Conservation (phyloP, 352 stramenopile genomes). For the Globisporangium abappressorium region DNA sequence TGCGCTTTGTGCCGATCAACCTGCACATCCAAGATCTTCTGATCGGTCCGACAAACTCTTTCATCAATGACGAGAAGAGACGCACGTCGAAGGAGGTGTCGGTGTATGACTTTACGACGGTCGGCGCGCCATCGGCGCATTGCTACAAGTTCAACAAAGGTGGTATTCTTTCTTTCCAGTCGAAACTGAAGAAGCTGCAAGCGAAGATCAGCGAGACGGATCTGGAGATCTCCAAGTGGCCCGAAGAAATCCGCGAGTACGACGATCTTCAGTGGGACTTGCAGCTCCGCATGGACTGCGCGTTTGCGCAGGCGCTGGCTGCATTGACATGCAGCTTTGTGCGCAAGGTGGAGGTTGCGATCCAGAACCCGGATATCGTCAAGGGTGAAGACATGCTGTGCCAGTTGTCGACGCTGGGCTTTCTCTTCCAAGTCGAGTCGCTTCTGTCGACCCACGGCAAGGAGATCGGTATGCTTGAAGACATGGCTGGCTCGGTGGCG, state of each 20-base stretch:
- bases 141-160: conserved; percentile 88
- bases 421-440: conserved; percentile 91
- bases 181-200: conserved; percentile 80
- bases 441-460: conserved; percentile 94
- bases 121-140: conserved; percentile 77
- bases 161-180: conserved; percentile 78
- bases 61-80: conserved; percentile 81
- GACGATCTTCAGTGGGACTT: conserved; percentile 86
- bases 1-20: conserved; percentile 87
- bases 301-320: conserved; percentile 73
- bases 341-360: conserved; percentile 81
- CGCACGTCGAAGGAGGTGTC: conserved; percentile 78
- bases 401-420: conserved; percentile 79
- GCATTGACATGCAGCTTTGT: conserved; percentile 78
- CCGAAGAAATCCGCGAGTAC: conserved; percentile 77
- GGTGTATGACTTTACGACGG: conserved; percentile 83
- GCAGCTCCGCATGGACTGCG: conserved; percentile 79
- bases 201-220: conserved; percentile 67
- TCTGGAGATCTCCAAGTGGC: conserved; percentile 72
- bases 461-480: conserved; percentile 95
- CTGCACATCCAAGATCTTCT: conserved; percentile 85
- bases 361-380: conserved; percentile 71
- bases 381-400: conserved; percentile 82
- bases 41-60: conserved; percentile 78
- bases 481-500: conserved; percentile 82